A percentile compares a stretch with the other conserved stretches of the same genome.
These are phyloP conservation scores for Pyronema domesticum DNA, from an alignment of 495 filamentous ascomycete genomes.

Conservation along the genomic window DNA sequence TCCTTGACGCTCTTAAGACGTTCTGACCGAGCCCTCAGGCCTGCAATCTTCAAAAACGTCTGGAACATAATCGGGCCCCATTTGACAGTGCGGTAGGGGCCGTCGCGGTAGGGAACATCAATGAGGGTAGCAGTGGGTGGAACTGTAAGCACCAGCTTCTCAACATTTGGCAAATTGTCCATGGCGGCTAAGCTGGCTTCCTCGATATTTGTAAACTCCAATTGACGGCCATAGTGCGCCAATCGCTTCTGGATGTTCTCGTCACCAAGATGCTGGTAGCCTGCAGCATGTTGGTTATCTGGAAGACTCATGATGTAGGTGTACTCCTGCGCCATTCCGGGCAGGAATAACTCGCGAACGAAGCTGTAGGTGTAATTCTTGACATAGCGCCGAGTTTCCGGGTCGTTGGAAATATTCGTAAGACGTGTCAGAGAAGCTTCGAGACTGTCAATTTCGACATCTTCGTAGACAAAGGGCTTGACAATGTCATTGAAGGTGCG, in stretches of 20 bases:
- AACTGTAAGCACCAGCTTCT: background rate
- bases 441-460: constrained; percentile 6
- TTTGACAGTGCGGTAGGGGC: background rate
- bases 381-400: constrained; percentile 3
- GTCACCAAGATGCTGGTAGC: background rate
- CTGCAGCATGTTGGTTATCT: background rate
- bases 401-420: constrained; percentile 6
- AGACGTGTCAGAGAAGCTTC: constrained; percentile 13
- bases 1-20: background rate
- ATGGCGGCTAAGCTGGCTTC: background rate
- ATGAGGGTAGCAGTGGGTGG: background rate
- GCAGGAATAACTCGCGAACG: background rate
- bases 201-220: background rate
- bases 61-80: background rate
- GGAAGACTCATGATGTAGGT: background rate
- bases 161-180: background rate
- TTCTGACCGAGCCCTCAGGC: no score
- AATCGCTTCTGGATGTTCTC: background rate
- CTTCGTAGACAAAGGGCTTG: constrained; percentile 10
- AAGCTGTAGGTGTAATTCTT: constrained; percentile 12
- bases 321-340: background rate
- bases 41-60: background rate
- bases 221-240: background rate
- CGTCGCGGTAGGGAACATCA: background rate
- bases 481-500: constrained; percentile 11